phyloP scores from a whole-genome alignment of 352 stramenopile genomes.

The Halophytophthora polymorphica region DNA sequence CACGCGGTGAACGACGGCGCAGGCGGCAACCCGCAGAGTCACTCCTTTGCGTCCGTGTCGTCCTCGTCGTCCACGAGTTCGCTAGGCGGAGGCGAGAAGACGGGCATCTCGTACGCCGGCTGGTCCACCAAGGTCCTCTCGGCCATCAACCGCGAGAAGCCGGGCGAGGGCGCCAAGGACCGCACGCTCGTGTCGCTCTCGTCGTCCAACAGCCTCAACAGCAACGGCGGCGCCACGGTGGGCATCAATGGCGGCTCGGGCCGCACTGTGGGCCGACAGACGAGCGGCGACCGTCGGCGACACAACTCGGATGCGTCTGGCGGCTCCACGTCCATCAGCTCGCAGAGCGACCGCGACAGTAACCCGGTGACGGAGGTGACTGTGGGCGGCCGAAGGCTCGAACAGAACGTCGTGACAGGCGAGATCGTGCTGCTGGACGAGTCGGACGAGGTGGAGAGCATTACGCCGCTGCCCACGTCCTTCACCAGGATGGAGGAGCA shows the following conservation, averaged over 20 bases:
- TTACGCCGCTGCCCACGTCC: slow-evolving; percentile 54
- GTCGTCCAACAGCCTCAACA: slow-evolving; percentile 17
- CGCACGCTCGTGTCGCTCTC: slow-evolving; percentile 22
- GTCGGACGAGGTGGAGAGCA: slow-evolving; percentile 38
- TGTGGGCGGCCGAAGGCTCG: slow-evolving; percentile 18
- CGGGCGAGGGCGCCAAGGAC: slow-evolving; percentile 27
- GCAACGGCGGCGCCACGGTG: slow-evolving; percentile 9
- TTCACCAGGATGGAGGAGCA: slow-evolving; percentile 80
- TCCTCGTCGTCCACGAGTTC: slow-evolving; percentile 43
- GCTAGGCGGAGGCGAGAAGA: slow-evolving; percentile 31
- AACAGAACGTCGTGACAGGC: slow-evolving; percentile 6
- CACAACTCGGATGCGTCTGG: slow-evolving; percentile 44
- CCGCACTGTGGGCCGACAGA: not conserved
- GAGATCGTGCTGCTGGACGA: slow-evolving; percentile 39
- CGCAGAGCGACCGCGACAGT: slow-evolving; percentile 32
- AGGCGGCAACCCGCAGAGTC: slow-evolving; percentile 20
- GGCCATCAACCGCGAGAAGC: slow-evolving; percentile 41
- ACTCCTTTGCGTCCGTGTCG: slow-evolving; percentile 31
- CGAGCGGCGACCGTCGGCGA: slow-evolving; percentile 35
- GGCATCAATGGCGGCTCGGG: slow-evolving; percentile 10
- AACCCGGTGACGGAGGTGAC: slow-evolving; percentile 24
- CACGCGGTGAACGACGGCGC: slow-evolving; percentile 25
- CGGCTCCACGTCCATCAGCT: slow-evolving; percentile 26
- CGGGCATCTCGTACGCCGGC: slow-evolving; percentile 43
- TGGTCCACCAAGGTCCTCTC: slow-evolving; percentile 62